phyloP scores from a whole-genome alignment of 1,284 basidiomycete genomes.

The Jaminaea rosea region DNA sequence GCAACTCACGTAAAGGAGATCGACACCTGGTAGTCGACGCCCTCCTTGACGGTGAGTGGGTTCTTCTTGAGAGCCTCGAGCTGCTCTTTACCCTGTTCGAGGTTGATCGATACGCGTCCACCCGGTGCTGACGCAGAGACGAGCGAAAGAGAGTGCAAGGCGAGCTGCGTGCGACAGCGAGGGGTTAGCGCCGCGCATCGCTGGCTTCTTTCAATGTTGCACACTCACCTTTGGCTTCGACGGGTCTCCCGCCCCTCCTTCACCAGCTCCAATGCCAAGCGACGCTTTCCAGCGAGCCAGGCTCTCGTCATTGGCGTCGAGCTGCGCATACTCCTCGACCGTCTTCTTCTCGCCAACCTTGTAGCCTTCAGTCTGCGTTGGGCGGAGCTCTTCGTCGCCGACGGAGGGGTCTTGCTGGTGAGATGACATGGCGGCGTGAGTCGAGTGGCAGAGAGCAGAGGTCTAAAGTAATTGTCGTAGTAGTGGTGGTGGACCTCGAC shows the following conservation, averaged over 20 bases:
- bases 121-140: slow-evolving; percentile 47
- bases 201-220: slow-evolving; percentile 14
- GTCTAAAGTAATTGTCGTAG: too few relatives aligned
- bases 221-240: slow-evolving; percentile 31
- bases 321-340: slow-evolving; percentile 53
- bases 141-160: slow-evolving; percentile 49
- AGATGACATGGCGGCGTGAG: background rate
- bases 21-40: slow-evolving; percentile 65
- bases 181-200: slow-evolving; percentile 13
- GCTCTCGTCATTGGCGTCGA: slow-evolving; percentile 77
- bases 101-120: slow-evolving; percentile 48
- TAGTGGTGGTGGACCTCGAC: too few relatives aligned
- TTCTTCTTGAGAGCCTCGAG: slow-evolving; percentile 52
- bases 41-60: slow-evolving; percentile 57
- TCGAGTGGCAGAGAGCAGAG: too few relatives aligned
- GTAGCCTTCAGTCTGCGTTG: slow-evolving; percentile 46
- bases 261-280: slow-evolving; percentile 62
- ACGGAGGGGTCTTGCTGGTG: background rate
- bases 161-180: slow-evolving; percentile 15
- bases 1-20: slow-evolving; percentile 61
- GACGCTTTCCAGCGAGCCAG: slow-evolving; percentile 76
- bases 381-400: slow-evolving; percentile 12
- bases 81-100: slow-evolving; percentile 49
- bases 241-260: slow-evolving; percentile 42
- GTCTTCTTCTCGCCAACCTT: slow-evolving; percentile 49